Evolutionary conservation across 73 alveolate genomes (phyloP).

Genomic region (Halteria grandinella): DNA sequence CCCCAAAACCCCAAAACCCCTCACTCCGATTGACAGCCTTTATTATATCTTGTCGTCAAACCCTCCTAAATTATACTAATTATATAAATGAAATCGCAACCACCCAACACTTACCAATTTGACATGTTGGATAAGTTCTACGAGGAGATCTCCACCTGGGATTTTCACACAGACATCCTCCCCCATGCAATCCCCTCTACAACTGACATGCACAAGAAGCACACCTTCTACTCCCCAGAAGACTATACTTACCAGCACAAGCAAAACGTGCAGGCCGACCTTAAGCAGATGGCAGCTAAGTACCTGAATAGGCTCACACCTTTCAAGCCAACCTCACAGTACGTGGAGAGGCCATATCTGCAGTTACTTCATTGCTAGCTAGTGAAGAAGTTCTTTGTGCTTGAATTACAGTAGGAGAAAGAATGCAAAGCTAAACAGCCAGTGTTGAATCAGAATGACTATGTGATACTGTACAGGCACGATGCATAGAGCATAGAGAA

Average conservation of each 20-base stretch:
- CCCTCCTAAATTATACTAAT: too few species aligned
- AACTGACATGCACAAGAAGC: neutral
- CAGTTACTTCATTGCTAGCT: constrained; percentile 13
- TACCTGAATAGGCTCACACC: neutral
- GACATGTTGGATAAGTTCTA: constrained; percentile 26
- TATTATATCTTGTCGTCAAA: too few species aligned
- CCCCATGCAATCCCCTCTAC: too few species aligned
- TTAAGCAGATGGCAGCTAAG: neutral
- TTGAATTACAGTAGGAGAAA: neutral
- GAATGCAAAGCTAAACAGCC: neutral
- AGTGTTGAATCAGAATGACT: neutral
- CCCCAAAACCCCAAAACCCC: too few species aligned
- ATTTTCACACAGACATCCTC: neutral
- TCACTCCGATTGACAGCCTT: too few species aligned
- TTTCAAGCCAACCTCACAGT: neutral
- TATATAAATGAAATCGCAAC: too few species aligned
- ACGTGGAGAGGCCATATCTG: neutral
- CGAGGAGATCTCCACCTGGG: constrained; percentile 28
- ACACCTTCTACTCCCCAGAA: constrained; percentile 10
- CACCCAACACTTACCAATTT: too few species aligned
- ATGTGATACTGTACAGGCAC: neutral
- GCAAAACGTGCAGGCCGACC: neutral
- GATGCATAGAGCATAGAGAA: constrained; percentile 3
- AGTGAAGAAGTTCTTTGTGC: constrained; percentile 22
- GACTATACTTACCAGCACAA: neutral